A percentile compares a stretch with the other conserved stretches of the same genome.
Conservation (phyloP, 768 basidiomycete species). For the Mrakia blollopis region DNA sequence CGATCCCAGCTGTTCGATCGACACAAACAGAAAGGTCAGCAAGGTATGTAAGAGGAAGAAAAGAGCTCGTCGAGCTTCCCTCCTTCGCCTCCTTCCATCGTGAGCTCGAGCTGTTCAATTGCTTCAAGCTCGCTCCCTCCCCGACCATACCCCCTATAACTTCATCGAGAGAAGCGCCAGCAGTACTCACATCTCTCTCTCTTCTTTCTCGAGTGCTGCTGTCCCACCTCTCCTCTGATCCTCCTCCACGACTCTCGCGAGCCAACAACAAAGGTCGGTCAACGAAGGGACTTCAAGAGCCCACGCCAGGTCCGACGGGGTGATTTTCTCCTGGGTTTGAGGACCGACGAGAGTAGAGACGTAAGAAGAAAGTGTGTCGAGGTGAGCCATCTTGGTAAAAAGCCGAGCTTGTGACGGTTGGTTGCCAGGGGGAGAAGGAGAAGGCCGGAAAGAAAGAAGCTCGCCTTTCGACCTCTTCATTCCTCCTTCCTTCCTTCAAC, state of each 20-base stretch:
- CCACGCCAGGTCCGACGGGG: not conserved
- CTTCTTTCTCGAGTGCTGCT: not conserved
- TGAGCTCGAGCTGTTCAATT: not conserved
- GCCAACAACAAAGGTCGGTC: not conserved
- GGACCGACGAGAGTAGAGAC: not conserved
- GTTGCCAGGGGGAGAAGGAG: not conserved
- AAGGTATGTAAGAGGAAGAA: not conserved
- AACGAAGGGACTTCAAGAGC: not conserved
- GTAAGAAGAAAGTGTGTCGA: not conserved
- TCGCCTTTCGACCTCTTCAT: not conserved
- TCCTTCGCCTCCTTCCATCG: not conserved
- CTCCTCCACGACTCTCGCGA: not conserved
- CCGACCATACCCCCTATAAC: too few relatives aligned
- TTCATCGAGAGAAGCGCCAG: not conserved
- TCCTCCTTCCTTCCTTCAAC: not conserved
- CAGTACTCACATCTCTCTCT: conserved; percentile 8
- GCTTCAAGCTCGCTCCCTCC: not conserved
- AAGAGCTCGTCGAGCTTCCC: not conserved
- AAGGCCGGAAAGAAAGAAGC: not conserved
- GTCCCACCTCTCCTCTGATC: not conserved
- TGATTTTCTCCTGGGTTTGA: not conserved
- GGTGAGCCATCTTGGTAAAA: not conserved
- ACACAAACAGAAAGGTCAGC: not conserved
- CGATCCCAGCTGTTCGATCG: conserved; percentile 1
- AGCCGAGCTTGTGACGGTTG: not conserved